Percentiles rank a stretch among this genome's conserved stretches.
These are phyloP conservation scores for Lumnitzera racemosa DNA, from an alignment of 345 rosid species.

Conservation along the genomic window DNA sequence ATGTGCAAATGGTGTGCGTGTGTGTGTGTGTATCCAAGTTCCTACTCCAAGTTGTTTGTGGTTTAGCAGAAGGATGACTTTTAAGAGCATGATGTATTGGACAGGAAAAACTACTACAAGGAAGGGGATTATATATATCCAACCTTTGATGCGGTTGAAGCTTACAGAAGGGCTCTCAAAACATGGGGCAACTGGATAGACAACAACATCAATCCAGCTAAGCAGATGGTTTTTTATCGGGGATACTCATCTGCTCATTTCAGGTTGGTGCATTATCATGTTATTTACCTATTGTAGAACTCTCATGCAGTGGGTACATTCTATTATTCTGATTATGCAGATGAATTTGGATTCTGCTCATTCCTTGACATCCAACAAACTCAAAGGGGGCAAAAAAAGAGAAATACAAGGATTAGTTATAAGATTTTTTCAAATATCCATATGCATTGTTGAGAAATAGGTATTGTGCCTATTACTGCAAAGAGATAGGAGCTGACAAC, in stretches of 20 bases:
- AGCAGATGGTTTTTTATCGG: conserved; percentile 73
- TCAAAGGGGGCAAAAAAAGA: too few species aligned
- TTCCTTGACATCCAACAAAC: too few species aligned
- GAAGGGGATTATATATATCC: conserved; percentile 85
- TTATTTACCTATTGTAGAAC: neutral
- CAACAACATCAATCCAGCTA: conserved; percentile 39
- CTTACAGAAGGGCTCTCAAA: conserved; percentile 70
- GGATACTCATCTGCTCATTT: conserved; percentile 97
- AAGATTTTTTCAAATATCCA: too few species aligned
- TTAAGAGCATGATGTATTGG: conserved; percentile 16
- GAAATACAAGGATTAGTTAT: too few species aligned
- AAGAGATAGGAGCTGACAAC: too few species aligned
- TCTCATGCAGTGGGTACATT: neutral
- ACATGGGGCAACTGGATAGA: conserved; percentile 93
- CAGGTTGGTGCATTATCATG: conserved; percentile 32
- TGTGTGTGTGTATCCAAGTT: neutral
- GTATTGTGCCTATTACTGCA: too few species aligned
- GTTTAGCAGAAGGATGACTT: conserved; percentile 5
- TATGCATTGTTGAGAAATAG: too few species aligned
- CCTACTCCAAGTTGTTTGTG: neutral
- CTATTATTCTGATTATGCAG: too few species aligned
- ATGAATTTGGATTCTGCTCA: too few species aligned
- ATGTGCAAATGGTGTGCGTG: too few species aligned
- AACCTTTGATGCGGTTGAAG: conserved; percentile 73
- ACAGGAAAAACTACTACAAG: conserved; percentile 80